Evolutionary conservation across 495 filamentous ascomycete genomes (phyloP).

Genomic region (Niebla homalea): DNA sequence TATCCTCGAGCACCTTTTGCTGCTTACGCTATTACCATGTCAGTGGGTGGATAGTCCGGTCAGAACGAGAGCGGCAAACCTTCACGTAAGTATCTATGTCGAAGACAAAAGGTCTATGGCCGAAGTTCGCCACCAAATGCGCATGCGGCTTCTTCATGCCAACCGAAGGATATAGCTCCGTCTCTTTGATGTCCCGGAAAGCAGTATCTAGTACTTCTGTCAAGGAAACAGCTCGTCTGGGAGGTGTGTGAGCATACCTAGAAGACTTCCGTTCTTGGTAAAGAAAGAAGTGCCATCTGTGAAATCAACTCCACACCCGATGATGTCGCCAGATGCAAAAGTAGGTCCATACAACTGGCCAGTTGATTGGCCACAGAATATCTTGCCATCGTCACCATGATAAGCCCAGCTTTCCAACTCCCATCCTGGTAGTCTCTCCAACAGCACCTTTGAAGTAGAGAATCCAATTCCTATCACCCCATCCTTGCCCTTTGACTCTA

Average conservation of each 20-base stretch:
- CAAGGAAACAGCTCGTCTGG: not conserved
- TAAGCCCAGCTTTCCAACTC: constrained; percentile 95
- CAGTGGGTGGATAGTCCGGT: constrained; percentile 10
- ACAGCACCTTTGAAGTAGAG: constrained; percentile 54
- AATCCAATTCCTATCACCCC: constrained; percentile 88
- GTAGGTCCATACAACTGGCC: constrained; percentile 66
- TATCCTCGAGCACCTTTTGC: constrained; percentile 41
- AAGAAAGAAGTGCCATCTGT: constrained; percentile 78
- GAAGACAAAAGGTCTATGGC: constrained; percentile 76
- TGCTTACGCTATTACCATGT: constrained; percentile 42
- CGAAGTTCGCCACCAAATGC: constrained; percentile 81
- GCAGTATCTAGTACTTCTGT: constrained; percentile 47
- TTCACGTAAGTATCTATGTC: constrained; percentile 86
- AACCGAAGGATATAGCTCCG: constrained; percentile 68
- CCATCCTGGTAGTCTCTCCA: constrained; percentile 86
- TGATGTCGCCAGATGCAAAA: constrained; percentile 62
- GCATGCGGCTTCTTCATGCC: constrained; percentile 89
- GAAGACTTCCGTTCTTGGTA: constrained; percentile 75
- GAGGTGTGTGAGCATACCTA: constrained; percentile 41
- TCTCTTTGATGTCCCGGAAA: constrained; percentile 61
- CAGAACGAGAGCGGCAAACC: constrained; percentile 10
- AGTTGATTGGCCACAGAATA: constrained; percentile 59
- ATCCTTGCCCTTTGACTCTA: constrained; percentile 72
- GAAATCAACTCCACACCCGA: constrained; percentile 93
- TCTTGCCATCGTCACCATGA: constrained; percentile 89